Conservation (phyloP, 164 flowering plant species). For the Platanus orientalis region DNA sequence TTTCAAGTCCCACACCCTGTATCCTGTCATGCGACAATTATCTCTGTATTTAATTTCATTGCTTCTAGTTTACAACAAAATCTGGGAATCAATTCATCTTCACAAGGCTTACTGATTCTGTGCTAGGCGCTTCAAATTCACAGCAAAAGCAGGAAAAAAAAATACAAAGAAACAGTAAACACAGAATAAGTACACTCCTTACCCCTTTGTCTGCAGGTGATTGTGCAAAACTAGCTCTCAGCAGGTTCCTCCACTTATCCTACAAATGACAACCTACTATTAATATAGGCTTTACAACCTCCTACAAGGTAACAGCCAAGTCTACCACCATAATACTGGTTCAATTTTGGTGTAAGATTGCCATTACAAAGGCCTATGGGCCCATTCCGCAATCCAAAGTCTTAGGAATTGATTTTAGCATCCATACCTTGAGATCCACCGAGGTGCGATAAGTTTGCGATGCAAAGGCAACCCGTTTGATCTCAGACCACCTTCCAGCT, state of each 20-base stretch:
- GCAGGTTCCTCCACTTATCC: conserved; percentile 99
- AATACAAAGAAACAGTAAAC: no score
- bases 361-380: not conserved
- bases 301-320: not conserved
- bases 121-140: no score
- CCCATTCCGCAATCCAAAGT: not conserved
- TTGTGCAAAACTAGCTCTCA: conserved; percentile 80
- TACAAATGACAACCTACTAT: conserved; percentile 23
- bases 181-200: no score
- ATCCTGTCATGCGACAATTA: no score
- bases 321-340: not conserved
- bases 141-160: no score
- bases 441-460: conserved; percentile 81
- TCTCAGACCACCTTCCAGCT: conserved; percentile 98
- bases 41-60: no score
- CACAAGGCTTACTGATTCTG: no score
- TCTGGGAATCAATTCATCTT: no score
- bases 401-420: not conserved
- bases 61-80: no score
- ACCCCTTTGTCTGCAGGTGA: conserved; percentile 57
- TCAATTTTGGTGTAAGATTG: not conserved
- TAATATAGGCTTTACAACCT: not conserved
- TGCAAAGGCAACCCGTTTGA: conserved; percentile 76
- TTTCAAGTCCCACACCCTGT: no score
- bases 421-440: conserved; percentile 85